A percentile compares a stretch with the other conserved stretches of the same genome.
Conservation (phyloP, 495 filamentous ascomycete species). For the Penicillium angulare region DNA sequence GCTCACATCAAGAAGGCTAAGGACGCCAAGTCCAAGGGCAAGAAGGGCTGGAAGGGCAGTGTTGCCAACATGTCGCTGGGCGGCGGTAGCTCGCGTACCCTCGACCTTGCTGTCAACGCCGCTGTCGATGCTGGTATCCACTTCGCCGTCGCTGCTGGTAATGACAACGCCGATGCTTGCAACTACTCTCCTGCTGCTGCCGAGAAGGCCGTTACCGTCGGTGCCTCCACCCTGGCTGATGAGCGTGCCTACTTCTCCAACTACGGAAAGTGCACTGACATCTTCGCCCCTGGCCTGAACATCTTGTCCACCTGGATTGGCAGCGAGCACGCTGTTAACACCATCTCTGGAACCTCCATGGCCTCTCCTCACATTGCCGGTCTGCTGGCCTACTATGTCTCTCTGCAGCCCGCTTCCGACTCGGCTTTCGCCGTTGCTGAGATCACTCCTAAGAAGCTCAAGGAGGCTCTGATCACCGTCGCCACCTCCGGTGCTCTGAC, state of each 20-base stretch:
- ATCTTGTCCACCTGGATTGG: slow-evolving; percentile 98
- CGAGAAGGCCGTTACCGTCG: slow-evolving; percentile 91
- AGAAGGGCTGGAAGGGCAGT: slow-evolving; percentile 98
- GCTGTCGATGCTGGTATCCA: slow-evolving; percentile 88
- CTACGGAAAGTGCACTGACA: slow-evolving; percentile 98
- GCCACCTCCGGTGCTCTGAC: slow-evolving; percentile 76
- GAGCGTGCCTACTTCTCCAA: slow-evolving; percentile 99
- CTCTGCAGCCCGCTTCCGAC: slow-evolving; percentile 83
- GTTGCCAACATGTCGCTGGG: slow-evolving; percentile 99
- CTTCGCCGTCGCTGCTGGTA: slow-evolving; percentile 97
- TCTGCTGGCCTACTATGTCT: slow-evolving; percentile 96
- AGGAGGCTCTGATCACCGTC: slow-evolving; percentile 79
- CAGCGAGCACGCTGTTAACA: slow-evolving; percentile 90
- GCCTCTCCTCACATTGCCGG: slow-evolving; percentile 96
- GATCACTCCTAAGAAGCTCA: slow-evolving; percentile 92
- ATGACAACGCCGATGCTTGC: slow-evolving; percentile 98
- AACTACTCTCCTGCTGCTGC: slow-evolving; percentile 98
- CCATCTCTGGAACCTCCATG: slow-evolving; percentile 99
- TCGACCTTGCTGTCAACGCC: slow-evolving; percentile 92
- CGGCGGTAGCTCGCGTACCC: slow-evolving; percentile 86
- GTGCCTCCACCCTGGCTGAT: slow-evolving; percentile 88
- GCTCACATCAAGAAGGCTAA: slow-evolving; percentile 70
- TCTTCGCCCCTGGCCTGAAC: slow-evolving; percentile 97
- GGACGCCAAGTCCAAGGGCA: slow-evolving; percentile 73
- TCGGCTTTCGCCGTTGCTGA: slow-evolving; percentile 86